Percentiles rank a stretch among this genome's conserved stretches.
Evolutionary conservation across 2,329 filamentous ascomycete genomes (phyloP).

Genomic region (Alternaria rosae): DNA sequence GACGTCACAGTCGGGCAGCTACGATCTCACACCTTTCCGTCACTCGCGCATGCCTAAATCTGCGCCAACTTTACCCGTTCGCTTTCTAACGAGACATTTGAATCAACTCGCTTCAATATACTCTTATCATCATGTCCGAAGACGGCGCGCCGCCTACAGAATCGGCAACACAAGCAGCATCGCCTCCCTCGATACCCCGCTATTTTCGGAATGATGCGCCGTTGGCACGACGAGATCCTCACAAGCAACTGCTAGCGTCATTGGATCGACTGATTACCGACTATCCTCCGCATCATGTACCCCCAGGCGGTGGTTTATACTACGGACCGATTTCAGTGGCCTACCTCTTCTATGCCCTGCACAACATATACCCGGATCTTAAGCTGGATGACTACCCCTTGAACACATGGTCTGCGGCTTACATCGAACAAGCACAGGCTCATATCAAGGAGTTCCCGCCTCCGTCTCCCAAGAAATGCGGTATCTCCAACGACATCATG

Average conservation of each 20-base stretch:
- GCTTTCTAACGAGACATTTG: background rate
- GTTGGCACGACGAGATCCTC: constrained; percentile 52
- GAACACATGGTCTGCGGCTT: constrained; percentile 59
- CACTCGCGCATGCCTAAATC: constrained; percentile 7
- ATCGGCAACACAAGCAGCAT: constrained; percentile 26
- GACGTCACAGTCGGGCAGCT: constrained; percentile 22
- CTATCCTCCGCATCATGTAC: constrained; percentile 55
- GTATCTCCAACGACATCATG: constrained; percentile 60
- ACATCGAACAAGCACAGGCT: constrained; percentile 59
- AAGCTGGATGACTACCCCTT: constrained; percentile 56
- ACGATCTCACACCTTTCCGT: constrained; percentile 11
- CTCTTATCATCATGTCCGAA: constrained; percentile 35
- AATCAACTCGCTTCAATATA: constrained; percentile 1
- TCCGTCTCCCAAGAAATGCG: constrained; percentile 56
- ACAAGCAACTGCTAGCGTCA: constrained; percentile 60
- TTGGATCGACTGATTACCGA: constrained; percentile 58
- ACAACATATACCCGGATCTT: constrained; percentile 58
- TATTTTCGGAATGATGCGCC: constrained; percentile 53
- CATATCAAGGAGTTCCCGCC: constrained; percentile 59
- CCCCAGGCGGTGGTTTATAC: constrained; percentile 58
- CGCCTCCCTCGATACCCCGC: constrained; percentile 45
- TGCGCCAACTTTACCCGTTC: constrained; percentile 8
- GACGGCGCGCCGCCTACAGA: constrained; percentile 25
- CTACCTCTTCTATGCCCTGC: constrained; percentile 59
- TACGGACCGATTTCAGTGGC: constrained; percentile 60